Conservation (phyloP, 768 basidiomycete species). For the Tylopilus intermedius region DNA sequence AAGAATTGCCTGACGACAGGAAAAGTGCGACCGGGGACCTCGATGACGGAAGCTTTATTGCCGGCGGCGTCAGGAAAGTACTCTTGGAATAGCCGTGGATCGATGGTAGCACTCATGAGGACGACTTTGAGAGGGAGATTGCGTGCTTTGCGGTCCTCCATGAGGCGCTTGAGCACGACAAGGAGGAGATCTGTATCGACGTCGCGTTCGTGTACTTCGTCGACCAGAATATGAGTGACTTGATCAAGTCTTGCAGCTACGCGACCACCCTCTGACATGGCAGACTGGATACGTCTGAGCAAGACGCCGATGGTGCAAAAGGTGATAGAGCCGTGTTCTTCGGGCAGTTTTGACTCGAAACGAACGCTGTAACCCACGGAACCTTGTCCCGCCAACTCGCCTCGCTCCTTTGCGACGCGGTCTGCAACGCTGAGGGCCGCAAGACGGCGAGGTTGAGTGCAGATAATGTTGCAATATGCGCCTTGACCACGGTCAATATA, state of each 20-base stretch:
- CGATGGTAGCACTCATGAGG: constrained; percentile 95
- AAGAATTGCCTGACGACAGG: constrained; percentile 80
- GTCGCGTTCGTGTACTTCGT: constrained; percentile 95
- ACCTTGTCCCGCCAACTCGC: constrained; percentile 56
- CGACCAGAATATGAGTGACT: constrained; percentile 86
- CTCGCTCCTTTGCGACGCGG: constrained; percentile 86
- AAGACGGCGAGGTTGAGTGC: constrained; percentile 88
- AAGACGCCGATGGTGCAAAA: constrained; percentile 94
- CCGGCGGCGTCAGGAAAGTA: constrained; percentile 73
- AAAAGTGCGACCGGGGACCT: constrained; percentile 88
- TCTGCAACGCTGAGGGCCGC: constrained; percentile 90
- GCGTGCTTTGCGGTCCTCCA: constrained; percentile 66
- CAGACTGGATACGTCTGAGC: constrained; percentile 77
- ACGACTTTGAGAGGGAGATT: constrained; percentile 77
- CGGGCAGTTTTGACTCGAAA: constrained; percentile 77
- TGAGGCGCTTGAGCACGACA: constrained; percentile 79
- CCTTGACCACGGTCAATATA: constrained; percentile 76
- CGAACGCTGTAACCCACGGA: constrained; percentile 90
- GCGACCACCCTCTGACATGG: constrained; percentile 44
- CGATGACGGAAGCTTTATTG: constrained; percentile 61
- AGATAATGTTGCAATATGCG: constrained; percentile 81
- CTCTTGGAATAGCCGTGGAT: constrained; percentile 79
- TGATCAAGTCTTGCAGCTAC: constrained; percentile 52
- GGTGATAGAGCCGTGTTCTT: constrained; percentile 77
- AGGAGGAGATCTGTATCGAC: constrained; percentile 88